Conservation (phyloP, 2,329 filamentous ascomycete species). For the Claviceps sp. region DNA sequence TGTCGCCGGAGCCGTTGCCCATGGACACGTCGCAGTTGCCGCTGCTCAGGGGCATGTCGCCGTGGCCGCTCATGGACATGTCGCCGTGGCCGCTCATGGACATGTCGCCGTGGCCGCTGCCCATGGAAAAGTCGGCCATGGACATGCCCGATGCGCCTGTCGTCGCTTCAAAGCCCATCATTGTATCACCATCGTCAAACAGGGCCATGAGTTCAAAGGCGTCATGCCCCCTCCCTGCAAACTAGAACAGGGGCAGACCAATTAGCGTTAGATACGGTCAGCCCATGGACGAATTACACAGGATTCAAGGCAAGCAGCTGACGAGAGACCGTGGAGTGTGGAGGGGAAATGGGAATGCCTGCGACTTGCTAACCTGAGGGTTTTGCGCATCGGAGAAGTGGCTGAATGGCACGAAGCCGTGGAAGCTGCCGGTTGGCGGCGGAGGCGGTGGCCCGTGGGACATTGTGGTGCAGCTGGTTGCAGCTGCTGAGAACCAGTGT, state of each 20-base stretch:
- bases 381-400: conserved; percentile 3
- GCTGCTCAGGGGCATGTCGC: too few relatives aligned
- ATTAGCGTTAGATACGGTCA: not conserved
- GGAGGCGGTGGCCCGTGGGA: conserved; percentile 6
- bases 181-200: conserved; percentile 22
- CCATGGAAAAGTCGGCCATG: too few relatives aligned
- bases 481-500: too few relatives aligned
- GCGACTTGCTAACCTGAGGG: conserved; percentile 2
- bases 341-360: not conserved
- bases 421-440: conserved; percentile 3
- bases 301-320: not conserved
- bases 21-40: not conserved
- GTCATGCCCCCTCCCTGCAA: conserved; percentile 14
- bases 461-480: conserved; percentile 2
- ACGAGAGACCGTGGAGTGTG: not conserved
- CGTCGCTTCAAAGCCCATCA: too few relatives aligned
- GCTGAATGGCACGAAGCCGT: conserved; percentile 3
- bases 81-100: too few relatives aligned
- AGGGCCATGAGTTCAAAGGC: conserved; percentile 29
- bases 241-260: not conserved
- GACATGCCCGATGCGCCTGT: too few relatives aligned
- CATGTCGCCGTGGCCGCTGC: too few relatives aligned
- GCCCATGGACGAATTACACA: not conserved
- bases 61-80: too few relatives aligned
- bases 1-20: not conserved